Evolutionary conservation across 352 stramenopile species (phyloP), one percentile per base, ranked within the genome.

Genomic region (Pythium pyrilobum): DNA sequence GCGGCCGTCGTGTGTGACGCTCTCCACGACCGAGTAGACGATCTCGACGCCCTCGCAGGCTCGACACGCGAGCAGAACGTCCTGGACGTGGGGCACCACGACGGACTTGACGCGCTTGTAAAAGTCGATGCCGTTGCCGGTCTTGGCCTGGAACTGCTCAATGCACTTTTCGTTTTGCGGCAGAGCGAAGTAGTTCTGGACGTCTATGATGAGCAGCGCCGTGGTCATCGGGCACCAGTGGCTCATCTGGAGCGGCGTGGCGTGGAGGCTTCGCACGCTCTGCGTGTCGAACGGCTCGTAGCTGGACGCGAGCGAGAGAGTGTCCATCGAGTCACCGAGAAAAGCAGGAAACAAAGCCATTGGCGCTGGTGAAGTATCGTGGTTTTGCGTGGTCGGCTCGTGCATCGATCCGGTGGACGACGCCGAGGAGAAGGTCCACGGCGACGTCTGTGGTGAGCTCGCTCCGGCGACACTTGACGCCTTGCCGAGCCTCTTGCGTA

Each of bases 1-100:
- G 25, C 88, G 69, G 8, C 85, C 85, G 59, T 97, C 81, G 13
- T 67, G 66, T 1, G 85, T 97, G 2, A 76, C 64, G n/a, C 85
- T 87, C 65, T 96, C 81, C 7, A 97, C 83, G n/a, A 92, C 77
- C 2, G 80, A 93, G 65, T 96, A 96, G 11, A 97, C 71, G 10
- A 97, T 69, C 66, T 97, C 89, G 25, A 84, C 61, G 36, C 73
- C 74, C 28, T 79, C 69, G 28, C 58, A 74, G 13, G 67, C 44
- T 4, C 77, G 74, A 27, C 78, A 74, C 4, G 71, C 71, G 1
- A 83, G 66, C 27, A 90, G 52, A 0, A 90, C 56, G 33, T 85
- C 71, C 41, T 88, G 74, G 31, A 85, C 70, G 28, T 69, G 77
- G 9, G 79, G 77, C 5, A 87, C 59, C 40, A 87, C 54, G 16